A percentile compares a stretch with the other conserved stretches of the same genome.
Conservation (phyloP, 768 basidiomycete genomes). For the Hypholoma sublateritium region DNA sequence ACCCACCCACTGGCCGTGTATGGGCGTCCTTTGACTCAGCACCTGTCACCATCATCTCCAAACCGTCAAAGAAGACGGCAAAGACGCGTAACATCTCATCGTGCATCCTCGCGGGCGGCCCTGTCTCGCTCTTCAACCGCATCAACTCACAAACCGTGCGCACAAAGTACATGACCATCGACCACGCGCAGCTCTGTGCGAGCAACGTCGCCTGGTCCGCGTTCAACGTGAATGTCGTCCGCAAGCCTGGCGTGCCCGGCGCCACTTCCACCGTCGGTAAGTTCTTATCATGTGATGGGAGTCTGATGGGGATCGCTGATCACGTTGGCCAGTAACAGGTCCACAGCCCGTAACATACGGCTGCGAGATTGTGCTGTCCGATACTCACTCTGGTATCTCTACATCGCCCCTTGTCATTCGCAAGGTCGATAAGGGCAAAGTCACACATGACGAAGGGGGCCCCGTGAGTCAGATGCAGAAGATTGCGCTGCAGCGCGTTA, state of each 20-base stretch:
- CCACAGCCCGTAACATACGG: slow-evolving; percentile 91
- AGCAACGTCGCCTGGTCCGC: slow-evolving; percentile 92
- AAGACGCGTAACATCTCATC: slow-evolving; percentile 91
- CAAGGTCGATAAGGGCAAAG: slow-evolving; percentile 89
- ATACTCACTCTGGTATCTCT: slow-evolving; percentile 81
- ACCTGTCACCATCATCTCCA: slow-evolving; percentile 93
- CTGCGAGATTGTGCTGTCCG: slow-evolving; percentile 82
- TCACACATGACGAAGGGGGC: slow-evolving; percentile 85
- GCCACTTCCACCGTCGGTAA: slow-evolving; percentile 57
- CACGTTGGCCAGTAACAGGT: slow-evolving; percentile 44
- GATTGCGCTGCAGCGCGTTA: slow-evolving; percentile 85
- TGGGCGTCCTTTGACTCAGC: slow-evolving; percentile 94
- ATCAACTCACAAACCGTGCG: slow-evolving; percentile 97
- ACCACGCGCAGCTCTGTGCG: slow-evolving; percentile 80
- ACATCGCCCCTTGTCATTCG: slow-evolving; percentile 86
- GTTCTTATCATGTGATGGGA: slow-evolving; percentile 54
- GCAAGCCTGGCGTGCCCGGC: slow-evolving; percentile 57
- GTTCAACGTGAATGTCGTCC: slow-evolving; percentile 89
- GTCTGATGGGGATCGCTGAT: slow-evolving; percentile 17
- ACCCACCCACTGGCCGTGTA: slow-evolving; percentile 58
- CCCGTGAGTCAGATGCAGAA: slow-evolving; percentile 98
- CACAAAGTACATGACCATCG: slow-evolving; percentile 96
- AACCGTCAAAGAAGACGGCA: slow-evolving; percentile 95
- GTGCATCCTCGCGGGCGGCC: slow-evolving; percentile 86
- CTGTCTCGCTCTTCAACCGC: slow-evolving; percentile 92